Percentiles rank a stretch among this genome's conserved stretches.
Evolutionary conservation across 495 filamentous ascomycete species (phyloP).

Genomic region (Penicillium fimorum): DNA sequence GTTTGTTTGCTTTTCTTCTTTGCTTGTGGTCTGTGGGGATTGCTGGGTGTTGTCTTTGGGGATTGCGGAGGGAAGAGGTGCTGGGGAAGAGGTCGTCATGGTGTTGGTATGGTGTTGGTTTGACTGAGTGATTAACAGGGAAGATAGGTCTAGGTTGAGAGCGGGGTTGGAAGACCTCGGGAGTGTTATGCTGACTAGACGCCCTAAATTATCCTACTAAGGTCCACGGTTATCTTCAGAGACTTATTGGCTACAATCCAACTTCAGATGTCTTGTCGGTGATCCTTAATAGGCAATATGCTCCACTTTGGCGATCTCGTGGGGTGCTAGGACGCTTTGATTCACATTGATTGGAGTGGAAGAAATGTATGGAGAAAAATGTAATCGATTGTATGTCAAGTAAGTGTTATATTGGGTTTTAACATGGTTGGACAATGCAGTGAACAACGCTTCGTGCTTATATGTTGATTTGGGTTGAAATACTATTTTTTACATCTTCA

Average conservation of each 20-base stretch:
- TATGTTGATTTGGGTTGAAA: background rate
- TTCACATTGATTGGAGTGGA: background rate
- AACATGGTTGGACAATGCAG: background rate
- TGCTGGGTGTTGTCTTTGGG: constrained; percentile 9
- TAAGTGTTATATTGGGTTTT: background rate
- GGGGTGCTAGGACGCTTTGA: constrained; percentile 1
- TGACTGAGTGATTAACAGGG: background rate
- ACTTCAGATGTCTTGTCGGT: background rate
- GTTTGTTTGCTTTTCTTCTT: background rate
- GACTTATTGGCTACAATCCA: no score
- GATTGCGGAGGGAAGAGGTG: constrained; percentile 15
- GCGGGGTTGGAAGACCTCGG: no score
- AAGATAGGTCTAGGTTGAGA: background rate
- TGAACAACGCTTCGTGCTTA: background rate
- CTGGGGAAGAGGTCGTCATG: constrained; percentile 11
- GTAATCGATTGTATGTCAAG: background rate
- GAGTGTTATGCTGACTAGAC: no score
- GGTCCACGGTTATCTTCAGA: no score
- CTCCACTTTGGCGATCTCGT: constrained; percentile 12
- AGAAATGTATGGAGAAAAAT: background rate
- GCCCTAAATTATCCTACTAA: no score
- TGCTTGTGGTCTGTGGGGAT: background rate
- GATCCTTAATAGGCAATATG: background rate
- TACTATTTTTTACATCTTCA: background rate
- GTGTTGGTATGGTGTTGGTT: constrained; percentile 12